Conservation (phyloP, 2,329 filamentous ascomycete genomes). For the Fusarium sp. region DNA sequence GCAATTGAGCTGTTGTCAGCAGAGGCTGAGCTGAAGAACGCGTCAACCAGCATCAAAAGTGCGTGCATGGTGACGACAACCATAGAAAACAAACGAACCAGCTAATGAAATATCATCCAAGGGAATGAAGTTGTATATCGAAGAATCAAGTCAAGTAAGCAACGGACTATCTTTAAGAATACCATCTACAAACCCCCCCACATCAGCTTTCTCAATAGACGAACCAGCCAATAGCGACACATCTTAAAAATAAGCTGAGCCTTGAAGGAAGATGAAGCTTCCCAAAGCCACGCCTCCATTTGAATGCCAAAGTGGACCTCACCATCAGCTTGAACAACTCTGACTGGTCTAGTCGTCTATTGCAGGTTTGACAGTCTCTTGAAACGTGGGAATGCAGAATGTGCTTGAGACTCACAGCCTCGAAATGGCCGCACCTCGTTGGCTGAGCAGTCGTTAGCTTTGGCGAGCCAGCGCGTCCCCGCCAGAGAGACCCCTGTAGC, state of each 20-base stretch:
- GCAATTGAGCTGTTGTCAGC: not conserved
- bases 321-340: not conserved
- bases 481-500: not conserved
- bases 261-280: not conserved
- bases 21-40: not conserved
- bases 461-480: constrained; percentile 28
- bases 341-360: constrained; percentile 20
- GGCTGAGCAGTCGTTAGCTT: constrained; percentile 27
- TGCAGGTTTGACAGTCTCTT: not conserved
- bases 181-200: not conserved
- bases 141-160: not conserved
- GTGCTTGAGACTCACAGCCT: not conserved
- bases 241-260: not conserved
- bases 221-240: constrained; percentile 2
- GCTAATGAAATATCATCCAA: not conserved
- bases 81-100: not conserved
- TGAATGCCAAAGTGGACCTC: not conserved
- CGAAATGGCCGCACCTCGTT: constrained; percentile 4
- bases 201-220: constrained; percentile 3
- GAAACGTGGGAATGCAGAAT: not conserved
- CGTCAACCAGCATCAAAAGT: not conserved
- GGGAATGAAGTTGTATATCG: not conserved
- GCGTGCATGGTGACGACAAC: not conserved
- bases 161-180: not conserved
- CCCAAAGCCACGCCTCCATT: constrained; percentile 4